Evolutionary conservation across 2,329 filamentous ascomycete genomes (phyloP), one percentile per base, ranked within the genome.

Genomic region (Parasarocladium wereldwijsianum): DNA sequence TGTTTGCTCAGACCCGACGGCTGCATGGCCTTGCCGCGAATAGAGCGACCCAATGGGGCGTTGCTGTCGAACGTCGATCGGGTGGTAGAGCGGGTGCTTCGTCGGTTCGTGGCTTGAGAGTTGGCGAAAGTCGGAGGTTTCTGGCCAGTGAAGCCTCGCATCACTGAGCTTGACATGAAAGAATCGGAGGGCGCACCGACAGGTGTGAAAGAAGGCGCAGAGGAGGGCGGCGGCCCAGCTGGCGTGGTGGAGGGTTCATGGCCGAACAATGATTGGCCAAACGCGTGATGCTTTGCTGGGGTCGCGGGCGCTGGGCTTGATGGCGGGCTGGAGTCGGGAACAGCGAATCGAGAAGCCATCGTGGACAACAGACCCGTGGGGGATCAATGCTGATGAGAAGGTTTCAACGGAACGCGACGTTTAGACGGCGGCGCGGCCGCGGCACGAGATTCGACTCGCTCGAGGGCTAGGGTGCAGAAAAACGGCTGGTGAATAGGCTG

Each of bases 121-220:
- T 20, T 43, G n/a, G 54, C 54, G 32, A 61, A 61, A 34, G 43
- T 53, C 12, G 50, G 46, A 1, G 58, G 42, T 26, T 58, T 62
- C 12, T 49, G 48, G 19, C 48, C 47, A 21, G 49, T 47, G 41
- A 52, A 50, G 24, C 50, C 57, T 27, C 55, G 57, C 50, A 64
- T 52, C 31, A 69, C 57, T 21, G 66, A 70, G 48, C 65, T 69
- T 33, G 65, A 61, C 21, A 71, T 47, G 40, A 58, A 70, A 9
- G 63, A 64, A 17, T 58, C 62, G 14, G 67, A 65, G 1, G 67
- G 67, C 11, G 66, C 65, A 33, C 69, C 69, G 11, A 58, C 55
- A 2, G 67, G 66, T 2, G 66, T 70, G 47, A 70, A 70, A 24
- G 64, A 68, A 4, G 59, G 58, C 7, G 58, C 56, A 6, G 64